Evolutionary conservation across 345 rosid genomes (phyloP).

Genomic region (Camelina hispida): DNA sequence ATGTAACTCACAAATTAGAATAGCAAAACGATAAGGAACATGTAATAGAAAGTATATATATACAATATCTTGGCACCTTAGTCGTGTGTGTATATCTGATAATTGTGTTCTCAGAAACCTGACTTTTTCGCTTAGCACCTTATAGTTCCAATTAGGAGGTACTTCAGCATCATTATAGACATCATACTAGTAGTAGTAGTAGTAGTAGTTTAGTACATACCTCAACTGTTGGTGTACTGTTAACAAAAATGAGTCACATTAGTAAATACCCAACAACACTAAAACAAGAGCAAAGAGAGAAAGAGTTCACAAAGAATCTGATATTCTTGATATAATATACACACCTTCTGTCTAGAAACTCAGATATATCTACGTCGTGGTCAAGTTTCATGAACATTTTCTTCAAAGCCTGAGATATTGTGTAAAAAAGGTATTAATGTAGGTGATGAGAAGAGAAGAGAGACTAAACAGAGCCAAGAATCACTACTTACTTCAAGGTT

Average conservation of each 20-base stretch:
- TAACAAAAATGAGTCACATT: slow-evolving; percentile 28
- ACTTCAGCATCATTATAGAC: slow-evolving; percentile 23
- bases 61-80: slow-evolving; percentile 51
- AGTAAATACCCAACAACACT: slow-evolving; percentile 34
- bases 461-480: slow-evolving; percentile 22
- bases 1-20: slow-evolving; percentile 13
- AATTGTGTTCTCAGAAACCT: slow-evolving; percentile 55
- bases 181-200: slow-evolving; percentile 11
- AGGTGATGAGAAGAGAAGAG: background rate
- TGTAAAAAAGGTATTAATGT: slow-evolving; percentile 25
- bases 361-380: slow-evolving; percentile 79
- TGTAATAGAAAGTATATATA: background rate
- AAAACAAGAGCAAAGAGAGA: slow-evolving; percentile 20
- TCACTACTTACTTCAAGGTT: slow-evolving; percentile 80
- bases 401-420: slow-evolving; percentile 65
- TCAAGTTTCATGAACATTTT: slow-evolving; percentile 86
- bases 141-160: slow-evolving; percentile 26
- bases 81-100: slow-evolving; percentile 58
- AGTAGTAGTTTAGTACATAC: slow-evolving; percentile 44
- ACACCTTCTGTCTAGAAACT: slow-evolving; percentile 75
- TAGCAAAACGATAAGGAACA: slow-evolving; percentile 12
- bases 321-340: slow-evolving; percentile 2
- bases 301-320: background rate
- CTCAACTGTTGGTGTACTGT: slow-evolving; percentile 75
- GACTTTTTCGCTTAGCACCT: slow-evolving; percentile 57